These are phyloP conservation scores for Rhododendron ferrugineum DNA, from an alignment of 148 eudicot genomes.

Conservation along the genomic window DNA sequence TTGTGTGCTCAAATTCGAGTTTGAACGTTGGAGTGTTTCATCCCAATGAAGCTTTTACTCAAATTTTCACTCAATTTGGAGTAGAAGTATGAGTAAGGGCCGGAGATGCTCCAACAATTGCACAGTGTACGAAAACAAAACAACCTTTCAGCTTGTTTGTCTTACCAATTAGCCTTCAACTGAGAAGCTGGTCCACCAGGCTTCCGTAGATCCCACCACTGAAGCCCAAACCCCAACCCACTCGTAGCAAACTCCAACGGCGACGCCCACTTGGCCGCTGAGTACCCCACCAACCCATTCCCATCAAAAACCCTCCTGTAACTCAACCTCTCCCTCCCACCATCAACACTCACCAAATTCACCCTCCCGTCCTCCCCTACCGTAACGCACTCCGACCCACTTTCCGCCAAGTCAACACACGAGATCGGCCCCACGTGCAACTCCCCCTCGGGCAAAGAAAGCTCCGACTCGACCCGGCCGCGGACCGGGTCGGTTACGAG, in stretches of 20 bases:
- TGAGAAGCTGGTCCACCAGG: constrained; percentile 61
- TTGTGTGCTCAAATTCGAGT: background rate
- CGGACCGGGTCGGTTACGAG: constrained; percentile 33
- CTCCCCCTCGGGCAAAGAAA: constrained; percentile 27
- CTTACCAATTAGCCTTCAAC: constrained; percentile 67
- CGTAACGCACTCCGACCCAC: constrained; percentile 50
- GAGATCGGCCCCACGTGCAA: constrained; percentile 54
- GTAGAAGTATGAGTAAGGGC: background rate
- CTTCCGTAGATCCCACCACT: constrained; percentile 92
- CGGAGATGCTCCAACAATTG: background rate
- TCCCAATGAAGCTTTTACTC: background rate
- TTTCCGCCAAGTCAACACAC: constrained; percentile 54
- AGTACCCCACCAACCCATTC: constrained; percentile 59
- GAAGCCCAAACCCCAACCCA: constrained; percentile 69
- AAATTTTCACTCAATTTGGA: background rate
- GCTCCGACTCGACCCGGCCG: constrained; percentile 11
- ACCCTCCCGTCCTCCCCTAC: constrained; percentile 95
- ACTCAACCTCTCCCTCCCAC: constrained; percentile 16
- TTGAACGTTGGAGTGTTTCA: background rate
- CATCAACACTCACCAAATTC: constrained; percentile 44
- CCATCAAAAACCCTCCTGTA: constrained; percentile 52
- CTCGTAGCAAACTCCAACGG: constrained; percentile 78
- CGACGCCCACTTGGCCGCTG: constrained; percentile 74
- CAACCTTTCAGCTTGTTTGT: background rate
- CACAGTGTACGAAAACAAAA: background rate